A percentile compares a stretch with the other conserved stretches of the same genome.
Evolutionary conservation across 1,284 basidiomycete genomes (phyloP).

Genomic region (Trichosporon sp.): DNA sequence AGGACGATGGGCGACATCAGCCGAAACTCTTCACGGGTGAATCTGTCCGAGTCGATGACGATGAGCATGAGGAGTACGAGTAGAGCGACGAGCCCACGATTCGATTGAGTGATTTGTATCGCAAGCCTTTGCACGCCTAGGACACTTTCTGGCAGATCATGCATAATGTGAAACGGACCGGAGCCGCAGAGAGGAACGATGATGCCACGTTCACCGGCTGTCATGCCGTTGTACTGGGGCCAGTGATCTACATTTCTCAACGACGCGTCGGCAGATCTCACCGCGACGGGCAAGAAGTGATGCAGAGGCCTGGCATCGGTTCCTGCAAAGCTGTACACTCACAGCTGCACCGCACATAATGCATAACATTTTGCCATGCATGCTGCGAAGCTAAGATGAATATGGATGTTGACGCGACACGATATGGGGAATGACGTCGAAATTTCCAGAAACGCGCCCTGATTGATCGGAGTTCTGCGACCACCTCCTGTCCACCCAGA

Average conservation of each 20-base stretch:
- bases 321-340: neutral
- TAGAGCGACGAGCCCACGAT: conserved; percentile 14
- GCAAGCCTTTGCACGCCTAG: neutral
- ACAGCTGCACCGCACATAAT: neutral
- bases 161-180: conserved; percentile 1
- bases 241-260: neutral
- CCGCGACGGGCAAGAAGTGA: neutral
- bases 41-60: conserved; percentile 13
- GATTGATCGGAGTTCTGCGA: conserved; percentile 1
- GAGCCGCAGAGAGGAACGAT: neutral
- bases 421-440: conserved; percentile 16
- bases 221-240: neutral
- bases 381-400: neutral
- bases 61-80: conserved; percentile 17
- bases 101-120: conserved; percentile 8
- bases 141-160: neutral
- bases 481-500: neutral
- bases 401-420: neutral
- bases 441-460: conserved; percentile 16
- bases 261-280: neutral
- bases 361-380: neutral
- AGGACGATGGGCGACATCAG: conserved; percentile 15
- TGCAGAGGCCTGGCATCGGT: neutral
- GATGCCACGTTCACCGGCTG: neutral
- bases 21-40: conserved; percentile 12